phyloP scores from a whole-genome alignment of 2,329 filamentous ascomycete genomes.

The Alternaria solani region DNA sequence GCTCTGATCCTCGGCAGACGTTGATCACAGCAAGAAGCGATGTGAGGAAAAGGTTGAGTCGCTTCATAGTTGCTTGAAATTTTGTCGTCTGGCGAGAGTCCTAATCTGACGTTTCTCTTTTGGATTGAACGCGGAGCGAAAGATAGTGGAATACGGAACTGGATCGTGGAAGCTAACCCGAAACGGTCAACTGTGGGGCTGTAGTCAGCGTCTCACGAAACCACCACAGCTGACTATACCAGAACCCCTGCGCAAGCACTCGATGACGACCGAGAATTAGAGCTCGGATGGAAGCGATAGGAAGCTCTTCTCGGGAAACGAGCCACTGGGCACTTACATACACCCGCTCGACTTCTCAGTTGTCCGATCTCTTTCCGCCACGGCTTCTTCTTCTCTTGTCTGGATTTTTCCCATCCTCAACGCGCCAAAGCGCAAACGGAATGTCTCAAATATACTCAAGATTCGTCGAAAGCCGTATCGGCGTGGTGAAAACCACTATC shows the following conservation, averaged over 20 bases:
- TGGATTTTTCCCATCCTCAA: background rate
- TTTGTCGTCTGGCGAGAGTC: background rate
- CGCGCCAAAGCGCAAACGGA: background rate
- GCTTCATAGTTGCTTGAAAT: background rate
- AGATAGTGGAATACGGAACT: background rate
- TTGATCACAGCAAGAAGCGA: constrained; percentile 2
- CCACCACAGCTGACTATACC: background rate
- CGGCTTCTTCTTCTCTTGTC: background rate
- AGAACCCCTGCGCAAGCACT: background rate
- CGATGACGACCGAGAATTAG: background rate
- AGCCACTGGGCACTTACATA: background rate
- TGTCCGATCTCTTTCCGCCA: background rate
- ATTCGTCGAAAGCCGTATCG: background rate
- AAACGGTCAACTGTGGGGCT: background rate
- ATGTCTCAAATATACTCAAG: background rate
- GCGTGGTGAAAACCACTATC: background rate
- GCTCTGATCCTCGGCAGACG: constrained; percentile 8
- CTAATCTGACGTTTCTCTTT: background rate
- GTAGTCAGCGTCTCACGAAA: background rate
- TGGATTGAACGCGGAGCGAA: background rate
- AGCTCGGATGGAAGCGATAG: background rate
- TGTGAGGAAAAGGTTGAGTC: background rate
- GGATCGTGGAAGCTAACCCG: background rate
- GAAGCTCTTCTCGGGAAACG: background rate
- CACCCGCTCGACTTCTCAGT: background rate